Percentiles rank a stretch among this genome's conserved stretches.
phyloP scores from a whole-genome alignment of 164 flowering plant species.

The Liquidambar formosana region DNA sequence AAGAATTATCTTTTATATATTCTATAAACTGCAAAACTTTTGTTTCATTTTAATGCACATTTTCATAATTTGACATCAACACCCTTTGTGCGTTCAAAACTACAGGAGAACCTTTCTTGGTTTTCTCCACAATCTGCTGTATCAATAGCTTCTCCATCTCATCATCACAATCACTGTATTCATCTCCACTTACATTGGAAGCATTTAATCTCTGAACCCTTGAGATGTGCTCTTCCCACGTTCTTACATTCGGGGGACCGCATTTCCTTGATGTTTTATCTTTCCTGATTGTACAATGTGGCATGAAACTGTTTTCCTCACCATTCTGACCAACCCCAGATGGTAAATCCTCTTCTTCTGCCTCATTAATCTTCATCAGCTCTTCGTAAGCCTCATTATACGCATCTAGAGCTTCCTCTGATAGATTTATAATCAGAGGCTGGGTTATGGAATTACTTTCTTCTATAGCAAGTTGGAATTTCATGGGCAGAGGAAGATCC shows the following conservation, averaged over 20 bases:
- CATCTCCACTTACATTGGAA: conserved; percentile 15
- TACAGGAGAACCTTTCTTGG: conserved; percentile 59
- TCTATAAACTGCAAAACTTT: no score
- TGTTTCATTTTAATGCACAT: conserved; percentile 6
- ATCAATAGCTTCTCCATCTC: conserved; percentile 55
- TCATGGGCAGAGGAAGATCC: conserved; percentile 26
- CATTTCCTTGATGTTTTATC: no score
- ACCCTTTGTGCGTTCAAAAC: conserved; percentile 53
- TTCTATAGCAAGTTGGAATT: conserved; percentile 25
- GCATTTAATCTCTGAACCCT: conserved; percentile 13
- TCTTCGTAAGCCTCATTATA: conserved; percentile 59
- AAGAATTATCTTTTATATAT: no score
- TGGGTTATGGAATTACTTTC: conserved; percentile 13
- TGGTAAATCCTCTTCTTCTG: conserved; percentile 42
- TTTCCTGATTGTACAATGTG: background rate
- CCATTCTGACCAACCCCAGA: background rate
- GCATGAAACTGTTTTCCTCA: conserved; percentile 1
- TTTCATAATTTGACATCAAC: conserved; percentile 41
- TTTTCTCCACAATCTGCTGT: conserved; percentile 64
- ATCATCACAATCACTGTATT: conserved; percentile 35
- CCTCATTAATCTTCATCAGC: conserved; percentile 34
- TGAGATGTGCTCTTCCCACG: conserved; percentile 11
- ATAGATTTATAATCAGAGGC: conserved; percentile 55
- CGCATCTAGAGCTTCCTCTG: conserved; percentile 67
- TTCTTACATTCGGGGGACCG: background rate